Conservation (phyloP, 768 basidiomycete species). For the Mycena belliarum region DNA sequence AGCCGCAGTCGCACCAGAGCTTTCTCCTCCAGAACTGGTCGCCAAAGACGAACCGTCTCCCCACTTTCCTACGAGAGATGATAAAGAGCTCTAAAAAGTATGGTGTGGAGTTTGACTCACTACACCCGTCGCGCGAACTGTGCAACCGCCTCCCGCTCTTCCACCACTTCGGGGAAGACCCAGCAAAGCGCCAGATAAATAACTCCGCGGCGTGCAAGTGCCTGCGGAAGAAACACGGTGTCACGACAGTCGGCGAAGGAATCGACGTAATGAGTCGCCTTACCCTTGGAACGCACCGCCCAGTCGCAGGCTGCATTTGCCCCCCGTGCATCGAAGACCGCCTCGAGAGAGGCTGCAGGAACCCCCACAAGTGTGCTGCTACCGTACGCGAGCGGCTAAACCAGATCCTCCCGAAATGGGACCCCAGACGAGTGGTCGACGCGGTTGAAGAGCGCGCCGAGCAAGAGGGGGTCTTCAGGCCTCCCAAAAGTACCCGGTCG, state of each 20-base stretch:
- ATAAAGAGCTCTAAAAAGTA: slow-evolving; percentile 25
- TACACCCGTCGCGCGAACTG: slow-evolving; percentile 1
- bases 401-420: background rate
- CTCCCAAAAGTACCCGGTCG: no score
- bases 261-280: no score
- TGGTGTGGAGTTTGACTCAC: slow-evolving; percentile 18
- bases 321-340: background rate
- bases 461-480: no score
- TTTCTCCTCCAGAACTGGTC: no score
- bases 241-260: no score
- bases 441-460: no score
- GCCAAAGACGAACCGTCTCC: background rate
- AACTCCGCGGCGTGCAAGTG: no score
- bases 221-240: background rate
- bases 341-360: background rate
- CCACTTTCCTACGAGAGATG: slow-evolving; percentile 19
- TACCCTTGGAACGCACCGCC: no score
- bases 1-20: no score
- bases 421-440: no score
- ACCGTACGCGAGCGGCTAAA: background rate
- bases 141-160: background rate
- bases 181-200: no score
- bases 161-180: no score
- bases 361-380: background rate
- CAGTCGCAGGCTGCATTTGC: background rate